Base-by-base conservation (phyloP, 495 filamentous ascomycete genomes). In the Immersiella caudata region DNA sequence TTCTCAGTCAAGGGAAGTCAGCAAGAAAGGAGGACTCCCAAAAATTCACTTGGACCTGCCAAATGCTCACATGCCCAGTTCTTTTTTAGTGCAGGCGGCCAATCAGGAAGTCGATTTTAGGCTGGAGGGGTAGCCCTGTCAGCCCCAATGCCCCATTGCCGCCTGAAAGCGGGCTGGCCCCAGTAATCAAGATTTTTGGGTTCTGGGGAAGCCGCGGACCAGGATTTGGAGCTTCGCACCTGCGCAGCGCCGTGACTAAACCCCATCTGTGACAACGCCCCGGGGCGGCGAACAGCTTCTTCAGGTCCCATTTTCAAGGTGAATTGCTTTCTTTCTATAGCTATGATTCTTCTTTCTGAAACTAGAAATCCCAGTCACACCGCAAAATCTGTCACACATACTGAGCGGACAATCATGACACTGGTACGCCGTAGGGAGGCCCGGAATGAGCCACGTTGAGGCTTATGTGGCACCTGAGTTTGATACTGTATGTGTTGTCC, bases 141-240 rank as follows among this genome's bases (percentile, higher is more conserved):
- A 55, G 52, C 52, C 52, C 52, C 52, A 5, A 11, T n/a, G 52
- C 52, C 52, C 52, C 52, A 26, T 55, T 55, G 21, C 52, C 24
- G 52, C 52, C 52, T 55, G 52, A 55, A 55, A 55, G 52, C 52
- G 52, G 52, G 52, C 20, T 26, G 52, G 11, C 1, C 21, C 20
- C 24, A 22, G 52, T 8, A 33, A 33, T 33, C 29, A 33, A 33
- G 29, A 46, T 46, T 46, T 46, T 46, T 46, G 2, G 40, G 40
- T 46, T 46, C 40, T 46, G 40, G 40, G 40, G 40, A 46, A 46
- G 40, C 40, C 14, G 16, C 9, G 40, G 40, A 46, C 40, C 40
- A 46, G 40, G 40, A 46, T 46, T 33, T 33, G 29, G 8, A 33
- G 29, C n/a, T 12, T 36, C 33, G 5, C 33, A 6, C 33, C 33